Evolutionary conservation across 1,284 basidiomycete species (phyloP).

Genomic region (Ceratobasidium sp.): DNA sequence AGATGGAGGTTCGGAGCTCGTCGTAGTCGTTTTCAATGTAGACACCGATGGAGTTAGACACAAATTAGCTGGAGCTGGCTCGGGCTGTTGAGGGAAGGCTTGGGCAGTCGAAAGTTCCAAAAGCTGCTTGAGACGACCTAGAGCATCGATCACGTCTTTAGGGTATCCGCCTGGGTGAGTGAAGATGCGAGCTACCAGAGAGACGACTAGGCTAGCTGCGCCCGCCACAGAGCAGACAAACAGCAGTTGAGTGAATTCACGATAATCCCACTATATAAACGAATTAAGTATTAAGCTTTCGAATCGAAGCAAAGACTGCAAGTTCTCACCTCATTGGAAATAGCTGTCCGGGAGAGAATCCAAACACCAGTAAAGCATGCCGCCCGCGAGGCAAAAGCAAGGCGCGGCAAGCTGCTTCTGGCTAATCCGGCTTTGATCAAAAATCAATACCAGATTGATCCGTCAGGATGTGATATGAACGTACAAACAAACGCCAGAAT

Average conservation of each 20-base stretch:
- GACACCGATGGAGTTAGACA: background rate
- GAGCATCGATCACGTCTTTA: constrained; percentile 31
- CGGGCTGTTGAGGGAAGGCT: background rate
- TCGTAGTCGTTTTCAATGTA: background rate
- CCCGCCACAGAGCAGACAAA: constrained; percentile 20
- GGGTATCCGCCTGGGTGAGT: constrained; percentile 37
- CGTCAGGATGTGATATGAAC: constrained; percentile 41
- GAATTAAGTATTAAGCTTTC: background rate
- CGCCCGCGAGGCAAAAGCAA: constrained; percentile 60
- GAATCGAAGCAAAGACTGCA: background rate
- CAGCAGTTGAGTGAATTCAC: constrained; percentile 20
- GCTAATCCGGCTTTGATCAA: constrained; percentile 56
- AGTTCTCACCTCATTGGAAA: constrained; percentile 52
- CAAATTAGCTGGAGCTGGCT: background rate
- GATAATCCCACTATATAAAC: constrained; percentile 24
- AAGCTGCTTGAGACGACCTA: constrained; percentile 4
- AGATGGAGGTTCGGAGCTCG: background rate
- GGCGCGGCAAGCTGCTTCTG: constrained; percentile 61
- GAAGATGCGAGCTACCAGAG: constrained; percentile 23
- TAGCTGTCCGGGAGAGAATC: constrained; percentile 58
- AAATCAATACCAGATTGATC: background rate
- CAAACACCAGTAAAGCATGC: constrained; percentile 62
- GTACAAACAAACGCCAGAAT: constrained; percentile 58
- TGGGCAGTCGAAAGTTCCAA: constrained; percentile 17
- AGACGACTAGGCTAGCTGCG: constrained; percentile 32